Evolutionary conservation across 1,284 basidiomycete species (phyloP), one percentile per base, ranked within the genome.

Genomic region (Boletus sp.): DNA sequence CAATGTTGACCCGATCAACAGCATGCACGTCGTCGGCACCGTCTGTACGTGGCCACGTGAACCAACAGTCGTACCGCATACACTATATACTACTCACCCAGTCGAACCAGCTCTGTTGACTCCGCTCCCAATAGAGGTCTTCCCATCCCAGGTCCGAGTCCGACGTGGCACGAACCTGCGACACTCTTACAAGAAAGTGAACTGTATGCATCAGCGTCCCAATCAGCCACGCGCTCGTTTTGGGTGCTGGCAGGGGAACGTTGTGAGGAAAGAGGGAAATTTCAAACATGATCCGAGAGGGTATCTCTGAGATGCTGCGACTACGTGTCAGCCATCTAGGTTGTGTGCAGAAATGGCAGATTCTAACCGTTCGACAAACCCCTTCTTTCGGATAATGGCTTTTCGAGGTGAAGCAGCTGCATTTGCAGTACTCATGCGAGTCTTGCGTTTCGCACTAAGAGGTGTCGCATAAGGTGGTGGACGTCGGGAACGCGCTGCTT

Each of bases 71-170:
- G n/a, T 25, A 20, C 27, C 49, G 44, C 32, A 43, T 45, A 29
- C 33, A 47, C 22, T n/a, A n/a, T n/a, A 38, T 4, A 40, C 5
- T 17, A 68, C 81, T 54, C 42, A 88, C 88, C 88, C 86, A 90
- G 66, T 88, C 81, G 53, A 88, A 82, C 86, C 86, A 89, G 6
- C 80, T 71, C n/a, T 72, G 68, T 22, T 75, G 75, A 46, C 69
- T 78, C 26, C 64, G 65, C 60, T 85, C 83, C 53, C 73, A 75
- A 52, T 84, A 81, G 70, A 88, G 79, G 60, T 86, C 81, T 56
- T 88, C 85, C 85, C 86, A 90, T 6, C 80, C 82, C 20, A 81
- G 57, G 52, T 88, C 84, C 7, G 82, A 78, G 50, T 85, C 82
- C 2, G 75, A 75, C 1, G 80, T 70, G 22, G 71, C 67, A 22